Evolutionary conservation across 2,329 filamentous ascomycete species (phyloP).

Genomic region (Trichothecium roseum): DNA sequence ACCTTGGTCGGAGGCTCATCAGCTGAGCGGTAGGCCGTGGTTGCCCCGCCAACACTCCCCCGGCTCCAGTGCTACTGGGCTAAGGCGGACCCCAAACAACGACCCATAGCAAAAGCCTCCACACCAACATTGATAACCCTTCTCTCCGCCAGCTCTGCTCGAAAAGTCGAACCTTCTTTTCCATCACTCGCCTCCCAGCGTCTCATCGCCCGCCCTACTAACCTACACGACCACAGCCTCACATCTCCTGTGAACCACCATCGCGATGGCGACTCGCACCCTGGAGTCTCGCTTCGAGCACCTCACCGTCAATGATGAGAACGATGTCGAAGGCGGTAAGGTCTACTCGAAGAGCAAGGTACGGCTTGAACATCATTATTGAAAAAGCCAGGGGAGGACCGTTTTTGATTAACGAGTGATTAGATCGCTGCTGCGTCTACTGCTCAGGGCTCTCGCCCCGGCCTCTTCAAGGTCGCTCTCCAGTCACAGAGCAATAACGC

Average conservation of each 20-base stretch:
- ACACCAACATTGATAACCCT: background rate
- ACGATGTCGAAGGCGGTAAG: constrained; percentile 36
- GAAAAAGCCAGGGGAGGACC: constrained; percentile 28
- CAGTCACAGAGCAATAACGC: constrained; percentile 65
- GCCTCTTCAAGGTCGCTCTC: constrained; percentile 76
- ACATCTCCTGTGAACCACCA: constrained; percentile 1
- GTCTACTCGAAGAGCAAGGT: constrained; percentile 70
- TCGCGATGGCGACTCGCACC: constrained; percentile 58
- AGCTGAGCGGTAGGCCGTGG: no score
- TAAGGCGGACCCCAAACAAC: no score
- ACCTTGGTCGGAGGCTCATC: no score
- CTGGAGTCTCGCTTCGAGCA: constrained; percentile 85
- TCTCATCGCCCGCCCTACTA: no score
- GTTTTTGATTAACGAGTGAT: no score
- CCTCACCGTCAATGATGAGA: constrained; percentile 83
- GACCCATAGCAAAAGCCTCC: no score
- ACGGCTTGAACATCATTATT: constrained; percentile 17
- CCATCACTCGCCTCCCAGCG: no score
- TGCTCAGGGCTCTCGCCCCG: constrained; percentile 52
- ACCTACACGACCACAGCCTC: no score
- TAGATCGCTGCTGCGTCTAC: constrained; percentile 26
- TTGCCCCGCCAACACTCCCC: no score
- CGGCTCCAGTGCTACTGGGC: no score
- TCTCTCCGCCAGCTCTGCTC: constrained; percentile 3
- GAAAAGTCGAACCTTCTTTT: no score